Evolutionary conservation across 2,329 filamentous ascomycete genomes (phyloP), one percentile per base, ranked within the genome.

Genomic region (Fusarium sp.): DNA sequence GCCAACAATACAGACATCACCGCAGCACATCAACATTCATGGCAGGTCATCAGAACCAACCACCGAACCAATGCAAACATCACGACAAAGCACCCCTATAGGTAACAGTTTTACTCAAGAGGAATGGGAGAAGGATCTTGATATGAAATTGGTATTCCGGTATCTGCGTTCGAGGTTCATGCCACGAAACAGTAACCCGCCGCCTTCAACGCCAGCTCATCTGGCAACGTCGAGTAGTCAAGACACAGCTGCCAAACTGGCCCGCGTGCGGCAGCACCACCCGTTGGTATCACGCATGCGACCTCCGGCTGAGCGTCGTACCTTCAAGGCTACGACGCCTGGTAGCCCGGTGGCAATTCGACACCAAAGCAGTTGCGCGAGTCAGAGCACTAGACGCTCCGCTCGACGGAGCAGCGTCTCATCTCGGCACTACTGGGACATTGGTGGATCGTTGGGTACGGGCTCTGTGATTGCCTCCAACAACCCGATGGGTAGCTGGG

Each of bases 81-180:
- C 66, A 24, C 57, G 46, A 42, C 69, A 74, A 23, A 74, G 77
- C 32, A 53, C 65, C 17, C 55, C 63, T 6, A 70, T 74, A 68
- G 64, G 68, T 44, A 74, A 75, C 42, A 59, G 77, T 1, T 88
- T 88, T 64, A 87, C 85, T 2, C 84, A 92, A 71, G 92, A 96
- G 34, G 96, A 97, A 75, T 99, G 96, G 96, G 94, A 98, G 79
- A 89, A 91, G 62, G 92, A 97, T 53, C 85, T 98, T 7, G 94
- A 98, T 74, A 88, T 97, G 68, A 92, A 91, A 75, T 91, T 97
- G 77, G 92, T 98, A 32, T 98, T 98, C 81, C 89, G 90, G 47
- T 98, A 96, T 75, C 85, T 97, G 28, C 88, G 90, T 58, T 91
- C 88, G 19, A 89, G 92, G 60, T 95, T 97, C 77, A 83, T 88